phyloP scores from a whole-genome alignment of 306 rosid genomes.

The Biancaea sappan region DNA sequence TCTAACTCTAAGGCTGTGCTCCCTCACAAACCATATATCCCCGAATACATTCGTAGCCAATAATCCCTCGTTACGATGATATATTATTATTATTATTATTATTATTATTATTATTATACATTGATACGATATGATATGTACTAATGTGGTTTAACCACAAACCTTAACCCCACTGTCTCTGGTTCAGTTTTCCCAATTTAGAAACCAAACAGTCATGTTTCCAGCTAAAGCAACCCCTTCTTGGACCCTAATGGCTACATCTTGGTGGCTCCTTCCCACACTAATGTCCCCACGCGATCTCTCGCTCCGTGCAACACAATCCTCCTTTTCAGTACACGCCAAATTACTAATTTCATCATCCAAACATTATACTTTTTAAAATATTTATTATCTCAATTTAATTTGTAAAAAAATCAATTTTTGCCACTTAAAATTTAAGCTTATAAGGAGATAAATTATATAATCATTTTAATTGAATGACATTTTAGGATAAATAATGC shows the following conservation, averaged over 20 bases:
- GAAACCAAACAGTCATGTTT: constrained; percentile 33
- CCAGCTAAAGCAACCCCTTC: constrained; percentile 28
- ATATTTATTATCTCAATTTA: too few relatives aligned
- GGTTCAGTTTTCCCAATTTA: constrained; percentile 18
- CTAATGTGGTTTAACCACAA: constrained; percentile 31
- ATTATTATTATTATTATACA: too few relatives aligned
- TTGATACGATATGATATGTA: too few relatives aligned
- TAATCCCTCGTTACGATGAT: constrained; percentile 35
- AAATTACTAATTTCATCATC: too few relatives aligned
- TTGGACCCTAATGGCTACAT: constrained; percentile 23
- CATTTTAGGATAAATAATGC: too few relatives aligned
- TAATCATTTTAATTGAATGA: too few relatives aligned
- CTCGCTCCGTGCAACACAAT: neutral
- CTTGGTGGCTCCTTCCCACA: neutral
- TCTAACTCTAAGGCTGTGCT: too few relatives aligned
- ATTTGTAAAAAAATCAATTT: too few relatives aligned
- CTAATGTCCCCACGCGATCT: constrained; percentile 5
- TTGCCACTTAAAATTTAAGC: too few relatives aligned
- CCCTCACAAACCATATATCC: neutral
- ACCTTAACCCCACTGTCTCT: neutral
- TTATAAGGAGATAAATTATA: too few relatives aligned
- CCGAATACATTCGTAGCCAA: constrained; percentile 37
- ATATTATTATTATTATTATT: too few relatives aligned
- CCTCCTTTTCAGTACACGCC: neutral
- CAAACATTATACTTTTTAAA: too few relatives aligned